phyloP scores from a whole-genome alignment of 106 monocot genomes.

The Dioscorea alata region DNA sequence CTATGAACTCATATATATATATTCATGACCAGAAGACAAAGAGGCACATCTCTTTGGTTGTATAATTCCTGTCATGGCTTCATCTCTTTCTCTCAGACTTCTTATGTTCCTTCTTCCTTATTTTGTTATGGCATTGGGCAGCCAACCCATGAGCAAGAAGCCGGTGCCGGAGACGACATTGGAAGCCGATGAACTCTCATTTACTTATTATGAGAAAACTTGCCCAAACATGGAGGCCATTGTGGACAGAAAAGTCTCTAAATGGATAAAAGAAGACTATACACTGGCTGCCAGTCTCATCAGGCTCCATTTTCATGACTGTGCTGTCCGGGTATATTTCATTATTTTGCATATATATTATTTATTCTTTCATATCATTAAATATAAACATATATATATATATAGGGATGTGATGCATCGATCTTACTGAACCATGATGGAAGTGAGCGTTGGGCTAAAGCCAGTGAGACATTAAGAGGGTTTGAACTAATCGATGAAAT shows the following conservation, averaged over 20 bases:
- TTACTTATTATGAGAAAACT: constrained; percentile 32
- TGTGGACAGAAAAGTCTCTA: constrained; percentile 32
- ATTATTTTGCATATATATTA: too few species aligned
- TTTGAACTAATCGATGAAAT: not conserved
- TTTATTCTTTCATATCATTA: too few species aligned
- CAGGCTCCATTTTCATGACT: constrained; percentile 60
- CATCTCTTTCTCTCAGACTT: constrained; percentile 6
- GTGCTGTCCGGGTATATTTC: constrained; percentile 41
- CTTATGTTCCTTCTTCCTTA: constrained; percentile 13
- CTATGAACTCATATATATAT: not conserved
- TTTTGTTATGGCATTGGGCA: constrained; percentile 14
- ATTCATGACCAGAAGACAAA: not conserved
- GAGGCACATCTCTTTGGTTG: not conserved
- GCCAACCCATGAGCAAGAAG: not conserved
- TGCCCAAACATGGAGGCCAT: constrained; percentile 61
- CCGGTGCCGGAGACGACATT: not conserved
- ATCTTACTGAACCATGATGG: too few species aligned
- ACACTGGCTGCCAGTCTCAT: constrained; percentile 52
- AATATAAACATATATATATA: too few species aligned
- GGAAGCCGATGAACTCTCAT: constrained; percentile 25
- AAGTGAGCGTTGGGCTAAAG: too few species aligned
- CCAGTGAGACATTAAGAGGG: not conserved
- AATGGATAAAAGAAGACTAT: constrained; percentile 39
- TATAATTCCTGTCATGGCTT: not conserved
- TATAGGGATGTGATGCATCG: too few species aligned